Evolutionary conservation across 2,329 filamentous ascomycete species (phyloP), one percentile per base, ranked within the genome.

Genomic region (Fusarium praegraminearum): DNA sequence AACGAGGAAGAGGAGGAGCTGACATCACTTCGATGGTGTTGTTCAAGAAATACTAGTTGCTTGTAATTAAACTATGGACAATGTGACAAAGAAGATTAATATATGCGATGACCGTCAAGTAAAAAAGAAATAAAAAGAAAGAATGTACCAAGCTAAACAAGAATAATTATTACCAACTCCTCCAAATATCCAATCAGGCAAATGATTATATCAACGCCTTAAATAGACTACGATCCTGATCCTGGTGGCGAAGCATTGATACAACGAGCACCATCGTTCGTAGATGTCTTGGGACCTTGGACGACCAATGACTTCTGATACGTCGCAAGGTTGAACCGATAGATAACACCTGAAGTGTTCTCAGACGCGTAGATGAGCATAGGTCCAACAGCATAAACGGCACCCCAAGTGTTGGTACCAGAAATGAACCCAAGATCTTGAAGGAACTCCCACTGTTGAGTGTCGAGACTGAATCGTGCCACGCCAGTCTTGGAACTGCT

Each of bases 261-360:
- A 26, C 62, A 65, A 16, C 62, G 62, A 3, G 62, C 60, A 8
- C 62, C 62, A 26, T 65, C 62, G 8, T 64, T 64, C 9, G 45
- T 45, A 0, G 59, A 57, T 5, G 61, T 58, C 18, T 49, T 65
- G 7, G 61, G 61, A 16, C 61, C 61, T 3, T 64, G 53, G 10
- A 65, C 40, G 0, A 64, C 45, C 7, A 64, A 28, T 2, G 51
- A 33, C 2, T 65, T 58, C 4, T 12, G 33, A 15, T 40, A 60
- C 4, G 61, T 64, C 13, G 30, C 16, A 5, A 65, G 35, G 1
- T 64, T 65, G n/a, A 64, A 64, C 5, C 38, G 44, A 28, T 58
- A 64, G 1, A 64, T 64, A 4, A 35, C 59, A 6, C 61, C 61
- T 1, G 59, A 64, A 5, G 10, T 64, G 15, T 64, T 64, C 10